A percentile compares a stretch with the other conserved stretches of the same genome.
Evolutionary conservation across 441 rosid species (phyloP).

Genomic region (Codiaeum variegatum): DNA sequence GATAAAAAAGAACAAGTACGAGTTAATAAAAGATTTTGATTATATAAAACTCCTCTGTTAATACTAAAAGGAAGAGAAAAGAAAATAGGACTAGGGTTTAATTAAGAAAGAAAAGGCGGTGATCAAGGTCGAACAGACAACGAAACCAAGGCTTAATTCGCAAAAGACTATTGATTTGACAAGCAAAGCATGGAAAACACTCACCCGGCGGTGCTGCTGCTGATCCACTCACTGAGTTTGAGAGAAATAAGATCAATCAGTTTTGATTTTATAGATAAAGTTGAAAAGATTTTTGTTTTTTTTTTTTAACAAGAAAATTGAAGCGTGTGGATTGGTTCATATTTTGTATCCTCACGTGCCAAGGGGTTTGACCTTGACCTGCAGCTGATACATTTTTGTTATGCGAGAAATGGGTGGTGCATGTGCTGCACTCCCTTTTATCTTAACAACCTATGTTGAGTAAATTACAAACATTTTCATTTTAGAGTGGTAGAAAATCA

Average conservation of each 20-base stretch:
- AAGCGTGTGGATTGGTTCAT: not conserved
- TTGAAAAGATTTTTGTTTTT: no score
- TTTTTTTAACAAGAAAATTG: not conserved
- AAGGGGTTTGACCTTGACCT: not conserved
- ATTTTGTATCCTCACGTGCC: not conserved
- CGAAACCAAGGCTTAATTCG: constrained; percentile 33
- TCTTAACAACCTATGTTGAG: not conserved
- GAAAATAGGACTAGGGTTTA: not conserved
- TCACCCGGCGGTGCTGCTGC: no score
- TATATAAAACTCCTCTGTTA: not conserved
- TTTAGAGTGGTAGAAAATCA: not conserved
- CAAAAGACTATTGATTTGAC: constrained; percentile 34
- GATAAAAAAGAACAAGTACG: no score
- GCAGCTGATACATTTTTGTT: not conserved
- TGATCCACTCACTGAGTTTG: no score
- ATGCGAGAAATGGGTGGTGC: not conserved
- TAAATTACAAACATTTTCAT: no score
- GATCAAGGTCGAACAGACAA: constrained; percentile 58
- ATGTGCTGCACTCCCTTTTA: not conserved
- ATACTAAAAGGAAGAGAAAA: not conserved
- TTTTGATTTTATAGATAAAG: not conserved
- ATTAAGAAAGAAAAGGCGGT: not conserved
- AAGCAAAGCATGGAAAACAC: constrained; percentile 24
- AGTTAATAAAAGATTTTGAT: not conserved
- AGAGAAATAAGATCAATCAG: not conserved